Conservation (phyloP, 75 land plant genomes). For the Cryptomeria japonica region DNA sequence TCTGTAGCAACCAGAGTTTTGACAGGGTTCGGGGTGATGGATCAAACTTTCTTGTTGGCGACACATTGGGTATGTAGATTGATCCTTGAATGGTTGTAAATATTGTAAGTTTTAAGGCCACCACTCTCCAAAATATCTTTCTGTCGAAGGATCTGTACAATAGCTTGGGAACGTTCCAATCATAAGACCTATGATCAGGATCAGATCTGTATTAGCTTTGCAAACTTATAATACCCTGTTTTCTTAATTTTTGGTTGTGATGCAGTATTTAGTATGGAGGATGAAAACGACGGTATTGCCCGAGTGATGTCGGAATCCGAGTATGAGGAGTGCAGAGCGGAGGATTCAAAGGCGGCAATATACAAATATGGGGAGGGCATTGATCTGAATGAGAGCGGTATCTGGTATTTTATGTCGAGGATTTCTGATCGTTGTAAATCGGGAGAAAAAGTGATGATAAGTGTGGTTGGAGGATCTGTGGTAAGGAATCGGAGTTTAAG, state of each 20-base stretch:
- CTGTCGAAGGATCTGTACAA: too few relatives aligned
- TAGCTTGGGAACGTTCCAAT: too few relatives aligned
- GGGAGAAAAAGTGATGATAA: neutral
- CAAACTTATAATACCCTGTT: neutral
- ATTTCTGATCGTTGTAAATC: neutral
- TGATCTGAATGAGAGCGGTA: neutral
- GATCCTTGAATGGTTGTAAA: neutral
- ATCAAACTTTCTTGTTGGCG: neutral
- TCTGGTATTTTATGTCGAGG: neutral
- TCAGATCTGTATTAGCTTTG: too few relatives aligned
- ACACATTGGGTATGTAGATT: neutral
- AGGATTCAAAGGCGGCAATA: neutral
- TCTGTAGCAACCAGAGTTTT: neutral
- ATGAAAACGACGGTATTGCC: neutral
- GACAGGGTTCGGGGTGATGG: neutral
- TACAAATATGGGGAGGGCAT: neutral
- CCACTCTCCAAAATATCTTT: neutral
- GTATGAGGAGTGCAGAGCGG: neutral
- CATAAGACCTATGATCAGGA: too few relatives aligned
- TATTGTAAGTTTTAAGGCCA: neutral
- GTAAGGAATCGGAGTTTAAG: neutral
- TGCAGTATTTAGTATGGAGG: neutral
- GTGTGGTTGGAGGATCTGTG: neutral
- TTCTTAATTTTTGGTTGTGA: neutral
- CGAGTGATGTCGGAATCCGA: neutral